phyloP scores from a whole-genome alignment of 2,329 filamentous ascomycete genomes.

The Tolypocladium amazonense region DNA sequence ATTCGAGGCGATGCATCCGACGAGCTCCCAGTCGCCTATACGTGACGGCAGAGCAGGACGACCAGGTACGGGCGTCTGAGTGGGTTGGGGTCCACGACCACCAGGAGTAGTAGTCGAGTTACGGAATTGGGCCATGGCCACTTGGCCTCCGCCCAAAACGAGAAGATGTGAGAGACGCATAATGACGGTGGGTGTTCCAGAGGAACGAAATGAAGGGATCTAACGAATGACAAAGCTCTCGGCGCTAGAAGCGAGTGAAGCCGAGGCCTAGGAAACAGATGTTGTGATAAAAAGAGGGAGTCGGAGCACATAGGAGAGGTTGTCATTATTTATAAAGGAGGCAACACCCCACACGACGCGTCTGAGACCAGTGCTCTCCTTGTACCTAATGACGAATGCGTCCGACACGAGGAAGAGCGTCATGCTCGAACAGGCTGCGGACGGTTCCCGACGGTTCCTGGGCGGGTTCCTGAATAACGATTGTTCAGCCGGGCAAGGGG shows the following conservation, averaged over 20 bases:
- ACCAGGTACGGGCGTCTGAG: background rate
- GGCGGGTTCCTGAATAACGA: background rate
- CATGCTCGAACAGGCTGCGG: background rate
- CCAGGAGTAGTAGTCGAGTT: constrained; percentile 7
- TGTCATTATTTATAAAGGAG: background rate
- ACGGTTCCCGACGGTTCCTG: background rate
- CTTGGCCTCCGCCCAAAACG: constrained; percentile 19
- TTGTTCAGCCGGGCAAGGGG: background rate
- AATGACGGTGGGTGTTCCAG: constrained; percentile 7
- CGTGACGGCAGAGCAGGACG: constrained; percentile 6
- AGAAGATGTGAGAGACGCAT: constrained; percentile 21
- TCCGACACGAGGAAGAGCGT: background rate
- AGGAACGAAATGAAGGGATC: constrained; percentile 7
- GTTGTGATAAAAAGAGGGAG: constrained; percentile 3
- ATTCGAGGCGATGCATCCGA: constrained; percentile 13
- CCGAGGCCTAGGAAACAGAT: constrained; percentile 17
- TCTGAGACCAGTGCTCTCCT: background rate
- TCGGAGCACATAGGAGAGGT: background rate
- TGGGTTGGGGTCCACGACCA: constrained; percentile 6
- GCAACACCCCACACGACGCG: background rate
- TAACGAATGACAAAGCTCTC: constrained; percentile 12
- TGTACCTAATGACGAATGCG: background rate
- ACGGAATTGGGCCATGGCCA: constrained; percentile 14
- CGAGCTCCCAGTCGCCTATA: constrained; percentile 11
- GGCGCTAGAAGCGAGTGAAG: constrained; percentile 14